Percentiles rank a stretch among this genome's conserved stretches.
Evolutionary conservation across 139 green algal genomes (phyloP).

Genomic region (Chlorella sp.): DNA sequence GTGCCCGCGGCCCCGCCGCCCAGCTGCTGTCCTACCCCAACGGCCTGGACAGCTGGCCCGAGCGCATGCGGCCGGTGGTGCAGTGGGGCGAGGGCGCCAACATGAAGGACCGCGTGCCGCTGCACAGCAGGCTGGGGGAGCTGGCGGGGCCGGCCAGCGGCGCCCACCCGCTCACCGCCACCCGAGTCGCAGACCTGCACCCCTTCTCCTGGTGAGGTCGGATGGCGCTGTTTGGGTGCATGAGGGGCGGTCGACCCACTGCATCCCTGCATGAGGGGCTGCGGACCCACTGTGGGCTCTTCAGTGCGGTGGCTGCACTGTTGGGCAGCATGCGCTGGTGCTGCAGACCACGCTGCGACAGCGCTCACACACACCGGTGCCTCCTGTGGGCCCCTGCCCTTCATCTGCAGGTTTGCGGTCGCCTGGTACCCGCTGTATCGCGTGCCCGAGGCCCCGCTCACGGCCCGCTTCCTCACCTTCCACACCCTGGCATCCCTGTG

Average conservation of each 20-base stretch:
- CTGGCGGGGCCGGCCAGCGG: slow-evolving; percentile 33
- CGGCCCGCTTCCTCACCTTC: slow-evolving; percentile 88
- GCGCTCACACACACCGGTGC: background rate
- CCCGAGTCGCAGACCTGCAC: slow-evolving; percentile 73
- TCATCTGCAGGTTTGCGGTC: slow-evolving; percentile 67
- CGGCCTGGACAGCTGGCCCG: slow-evolving; percentile 66
- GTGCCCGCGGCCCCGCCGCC: background rate
- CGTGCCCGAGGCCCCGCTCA: slow-evolving; percentile 85
- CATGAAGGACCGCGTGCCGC: slow-evolving; percentile 70
- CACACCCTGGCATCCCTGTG: slow-evolving; percentile 66
- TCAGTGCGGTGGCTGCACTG: background rate
- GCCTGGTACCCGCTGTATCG: slow-evolving; percentile 91
- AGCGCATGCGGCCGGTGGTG: slow-evolving; percentile 64
- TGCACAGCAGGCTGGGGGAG: slow-evolving; percentile 64
- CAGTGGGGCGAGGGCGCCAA: slow-evolving; percentile 73
- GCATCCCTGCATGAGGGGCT: too few species aligned
- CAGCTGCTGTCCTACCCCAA: slow-evolving; percentile 17
- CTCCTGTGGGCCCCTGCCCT: background rate
- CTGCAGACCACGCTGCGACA: background rate
- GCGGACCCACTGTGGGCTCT: background rate
- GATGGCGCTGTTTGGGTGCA: too few species aligned
- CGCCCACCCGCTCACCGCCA: slow-evolving; percentile 47
- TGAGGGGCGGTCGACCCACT: too few species aligned
- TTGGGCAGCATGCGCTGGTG: background rate
- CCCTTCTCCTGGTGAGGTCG: slow-evolving; percentile 74